A percentile compares a stretch with the other conserved stretches of the same genome.
These are phyloP conservation scores for Primulina eburnea DNA, from an alignment of 257 asterid genomes.

Conservation along the genomic window DNA sequence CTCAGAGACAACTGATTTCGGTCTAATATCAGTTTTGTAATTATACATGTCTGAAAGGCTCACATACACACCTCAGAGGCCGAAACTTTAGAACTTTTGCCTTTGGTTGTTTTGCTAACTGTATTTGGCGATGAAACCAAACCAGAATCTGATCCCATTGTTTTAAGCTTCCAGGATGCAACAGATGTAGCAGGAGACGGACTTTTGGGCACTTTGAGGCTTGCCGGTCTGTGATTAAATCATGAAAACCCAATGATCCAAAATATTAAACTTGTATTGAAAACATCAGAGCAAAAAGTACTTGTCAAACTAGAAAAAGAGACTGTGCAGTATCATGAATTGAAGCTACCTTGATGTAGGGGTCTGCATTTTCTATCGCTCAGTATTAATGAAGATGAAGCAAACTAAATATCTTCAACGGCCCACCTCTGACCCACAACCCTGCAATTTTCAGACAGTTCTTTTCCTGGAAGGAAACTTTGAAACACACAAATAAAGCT, in stretches of 20 bases:
- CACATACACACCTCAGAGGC: constrained; percentile 51
- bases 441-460: constrained; percentile 50
- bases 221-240: constrained; percentile 41
- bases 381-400: constrained; percentile 30
- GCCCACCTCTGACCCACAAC: constrained; percentile 51
- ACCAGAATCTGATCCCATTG: constrained; percentile 40
- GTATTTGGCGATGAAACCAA: constrained; percentile 51
- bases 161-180: constrained; percentile 50
- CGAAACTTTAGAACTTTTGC: constrained; percentile 67
- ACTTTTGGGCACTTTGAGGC: constrained; percentile 59
- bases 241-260: constrained; percentile 1
- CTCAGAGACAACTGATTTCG: neutral
- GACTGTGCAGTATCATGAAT: constrained; percentile 3
- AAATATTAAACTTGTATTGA: neutral
- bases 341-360: constrained; percentile 66
- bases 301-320: neutral
- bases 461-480: constrained; percentile 27
- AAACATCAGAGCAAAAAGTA: neutral
- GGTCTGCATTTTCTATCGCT: constrained; percentile 62
- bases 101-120: constrained; percentile 53
- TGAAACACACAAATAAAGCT: constrained; percentile 26
- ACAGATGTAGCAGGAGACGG: constrained; percentile 47
- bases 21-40: neutral
- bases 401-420: constrained; percentile 32
- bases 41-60: neutral